Base-by-base conservation (phyloP, 2,329 filamentous ascomycete species). In the Ascosphaera pollenicola region DNA sequence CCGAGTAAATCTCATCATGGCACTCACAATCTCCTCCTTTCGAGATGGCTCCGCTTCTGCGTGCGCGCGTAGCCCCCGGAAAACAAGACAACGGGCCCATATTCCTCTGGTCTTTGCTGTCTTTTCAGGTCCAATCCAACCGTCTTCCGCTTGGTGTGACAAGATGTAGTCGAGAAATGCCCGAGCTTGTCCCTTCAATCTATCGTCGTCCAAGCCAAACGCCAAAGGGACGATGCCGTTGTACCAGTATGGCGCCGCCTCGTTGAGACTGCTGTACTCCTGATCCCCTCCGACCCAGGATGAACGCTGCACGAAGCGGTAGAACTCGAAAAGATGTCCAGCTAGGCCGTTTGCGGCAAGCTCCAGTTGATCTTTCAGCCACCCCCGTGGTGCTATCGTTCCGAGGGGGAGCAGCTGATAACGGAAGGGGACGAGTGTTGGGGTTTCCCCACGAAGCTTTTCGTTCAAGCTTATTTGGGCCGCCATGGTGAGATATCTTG, bases 221-320 rank as follows among this genome's bases (percentile, higher is more conserved):
- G 69, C 67, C 17, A 73, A 56, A 15, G 69, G 67, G 2, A 73
- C 68, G 1, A 71, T 54, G 3, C 62, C 65, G 45, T 73, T 72
- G 47, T 70, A 66, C 65, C 68, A 73, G 48, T 73, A 74, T 0
- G 68, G 66, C 18, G 64, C 60, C 2, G 61, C 65, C 52, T 73
- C 69, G 45, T 70, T 61, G 2, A 72, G 53, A 17, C 52, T 51
- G 10, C 60, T 67, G 46, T 73, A 73, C 45, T 72, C 67, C 2
- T 54, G 48, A 24, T 54, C 46, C 3, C 67, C 66, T 2, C 66
- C 68, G 2, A 68, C 48, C 67, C 68, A 74, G 13, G 55, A 54
- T 3, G 59, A 63, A 42, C 69, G 49, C 3, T 59, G 55, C 10
- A 73, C 66, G 44, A 61, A 67, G n/a, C 59, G 59, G 51, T 69